Conservation (phyloP, 2,329 filamentous ascomycete species). For the Cercospora sojina region DNA sequence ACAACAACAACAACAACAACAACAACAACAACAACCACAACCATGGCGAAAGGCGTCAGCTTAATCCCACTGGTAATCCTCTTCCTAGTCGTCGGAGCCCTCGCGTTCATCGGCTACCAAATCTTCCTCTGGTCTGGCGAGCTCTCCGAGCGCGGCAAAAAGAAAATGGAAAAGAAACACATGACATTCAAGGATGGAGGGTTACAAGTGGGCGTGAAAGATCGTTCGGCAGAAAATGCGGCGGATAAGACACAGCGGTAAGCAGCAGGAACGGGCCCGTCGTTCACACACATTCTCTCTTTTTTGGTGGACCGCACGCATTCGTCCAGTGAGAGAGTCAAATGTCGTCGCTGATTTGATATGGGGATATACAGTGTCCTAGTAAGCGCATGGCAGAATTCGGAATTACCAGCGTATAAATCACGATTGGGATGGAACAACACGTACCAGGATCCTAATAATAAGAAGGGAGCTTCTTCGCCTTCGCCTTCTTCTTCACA, state of each 20-base stretch:
- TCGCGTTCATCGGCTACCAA: slow-evolving; percentile 67
- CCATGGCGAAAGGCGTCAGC: slow-evolving; percentile 25
- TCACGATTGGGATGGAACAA: slow-evolving; percentile 38
- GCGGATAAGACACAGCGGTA: slow-evolving; percentile 68
- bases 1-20: background rate
- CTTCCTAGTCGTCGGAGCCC: slow-evolving; percentile 56
- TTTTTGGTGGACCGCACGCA: too few species aligned
- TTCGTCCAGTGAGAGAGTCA: too few species aligned
- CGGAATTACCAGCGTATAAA: slow-evolving; percentile 40
- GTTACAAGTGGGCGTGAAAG: slow-evolving; percentile 67
- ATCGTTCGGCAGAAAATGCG: slow-evolving; percentile 67
- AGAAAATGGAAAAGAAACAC: slow-evolving; percentile 73
- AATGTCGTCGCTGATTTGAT: too few species aligned
- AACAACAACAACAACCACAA: background rate
- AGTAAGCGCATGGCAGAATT: slow-evolving; percentile 52
- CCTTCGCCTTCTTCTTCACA: background rate
- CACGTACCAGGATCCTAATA: slow-evolving; percentile 21
- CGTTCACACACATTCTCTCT: too few species aligned
- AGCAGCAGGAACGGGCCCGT: too few species aligned
- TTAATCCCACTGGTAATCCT: slow-evolving; percentile 67
- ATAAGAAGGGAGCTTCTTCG: background rate
- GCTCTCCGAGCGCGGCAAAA: slow-evolving; percentile 63
- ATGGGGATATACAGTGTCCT: too few species aligned
- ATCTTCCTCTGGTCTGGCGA: slow-evolving; percentile 67
- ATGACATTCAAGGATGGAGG: slow-evolving; percentile 74